Conservation (phyloP, 306 rosid species). For the Quercus parvula region DNA sequence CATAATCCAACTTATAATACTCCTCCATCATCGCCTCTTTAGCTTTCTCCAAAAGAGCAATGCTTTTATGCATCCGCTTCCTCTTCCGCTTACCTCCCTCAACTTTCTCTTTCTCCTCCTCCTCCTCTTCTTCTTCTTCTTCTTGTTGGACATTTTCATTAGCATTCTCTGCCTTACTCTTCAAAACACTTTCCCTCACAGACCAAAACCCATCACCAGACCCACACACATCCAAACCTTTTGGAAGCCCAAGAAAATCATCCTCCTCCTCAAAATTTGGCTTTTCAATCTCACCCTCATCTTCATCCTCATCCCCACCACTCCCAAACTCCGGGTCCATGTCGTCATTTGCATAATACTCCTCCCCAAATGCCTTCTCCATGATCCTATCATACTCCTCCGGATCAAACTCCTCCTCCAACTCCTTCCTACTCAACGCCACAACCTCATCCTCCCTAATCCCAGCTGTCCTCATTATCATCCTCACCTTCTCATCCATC, state of each 20-base stretch:
- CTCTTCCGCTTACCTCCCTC: slow-evolving; percentile 63
- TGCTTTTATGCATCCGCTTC: slow-evolving; percentile 46
- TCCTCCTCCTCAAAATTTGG: slow-evolving; percentile 88
- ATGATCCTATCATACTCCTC: slow-evolving; percentile 86
- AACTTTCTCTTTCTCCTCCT: not conserved
- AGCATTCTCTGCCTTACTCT: slow-evolving; percentile 41
- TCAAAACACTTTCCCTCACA: slow-evolving; percentile 57
- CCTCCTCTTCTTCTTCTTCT: slow-evolving; percentile 8
- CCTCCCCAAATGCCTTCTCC: slow-evolving; percentile 62
- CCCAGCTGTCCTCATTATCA: slow-evolving; percentile 75
- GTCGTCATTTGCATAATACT: slow-evolving; percentile 68
- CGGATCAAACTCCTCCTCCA: slow-evolving; percentile 83
- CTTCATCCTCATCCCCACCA: slow-evolving; percentile 32
- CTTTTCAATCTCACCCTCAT: slow-evolving; percentile 53
- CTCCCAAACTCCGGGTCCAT: slow-evolving; percentile 49
- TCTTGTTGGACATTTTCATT: slow-evolving; percentile 29
- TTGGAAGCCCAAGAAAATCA: slow-evolving; percentile 76
- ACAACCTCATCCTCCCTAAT: slow-evolving; percentile 56
- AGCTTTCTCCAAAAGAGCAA: slow-evolving; percentile 77
- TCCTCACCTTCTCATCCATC: slow-evolving; percentile 62
- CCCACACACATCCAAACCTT: slow-evolving; percentile 61
- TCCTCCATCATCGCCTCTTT: slow-evolving; percentile 87
- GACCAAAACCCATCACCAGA: slow-evolving; percentile 64
- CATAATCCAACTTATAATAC: slow-evolving; percentile 81
- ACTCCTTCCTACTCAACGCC: slow-evolving; percentile 47